Percentiles rank a stretch among this genome's conserved stretches.
Evolutionary conservation across 371 early-diverging fungal species (phyloP).

Genomic region (Lichtheimia ornata): DNA sequence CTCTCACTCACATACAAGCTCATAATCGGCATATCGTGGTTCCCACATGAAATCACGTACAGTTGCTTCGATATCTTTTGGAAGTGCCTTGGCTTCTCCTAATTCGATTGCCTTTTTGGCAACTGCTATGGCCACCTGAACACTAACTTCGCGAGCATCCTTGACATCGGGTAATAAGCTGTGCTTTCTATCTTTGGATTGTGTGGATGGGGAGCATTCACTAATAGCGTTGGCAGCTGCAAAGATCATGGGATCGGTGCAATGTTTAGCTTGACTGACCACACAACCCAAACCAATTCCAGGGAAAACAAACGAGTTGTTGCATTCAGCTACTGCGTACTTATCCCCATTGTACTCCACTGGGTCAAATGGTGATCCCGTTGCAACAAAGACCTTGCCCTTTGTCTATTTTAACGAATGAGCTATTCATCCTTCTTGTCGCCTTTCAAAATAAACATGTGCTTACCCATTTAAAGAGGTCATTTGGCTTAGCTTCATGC

Average conservation of each 20-base stretch:
- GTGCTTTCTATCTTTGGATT: slow-evolving; percentile 12
- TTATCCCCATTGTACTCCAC: slow-evolving; percentile 20
- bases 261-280: slow-evolving; percentile 13
- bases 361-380: slow-evolving; percentile 35
- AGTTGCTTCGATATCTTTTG: slow-evolving; percentile 9
- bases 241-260: slow-evolving; percentile 22
- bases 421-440: neutral
- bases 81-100: slow-evolving; percentile 6
- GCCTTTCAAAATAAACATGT: neutral
- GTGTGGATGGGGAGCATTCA: slow-evolving; percentile 14
- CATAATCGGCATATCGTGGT: slow-evolving; percentile 16
- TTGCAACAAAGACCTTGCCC: slow-evolving; percentile 27
- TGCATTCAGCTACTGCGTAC: slow-evolving; percentile 26
- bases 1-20: neutral
- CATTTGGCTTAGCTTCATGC: slow-evolving; percentile 17
- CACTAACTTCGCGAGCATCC: slow-evolving; percentile 13
- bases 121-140: slow-evolving; percentile 15
- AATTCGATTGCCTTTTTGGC: slow-evolving; percentile 8
- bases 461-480: slow-evolving; percentile 18
- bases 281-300: slow-evolving; percentile 36
- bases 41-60: slow-evolving; percentile 21
- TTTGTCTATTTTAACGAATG: slow-evolving; percentile 13
- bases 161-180: slow-evolving; percentile 16
- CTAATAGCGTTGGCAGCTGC: slow-evolving; percentile 18
- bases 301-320: slow-evolving; percentile 33